These are phyloP conservation scores for Rhodotorula taiwanensis DNA, from an alignment of 768 basidiomycete species.

Conservation along the genomic window DNA sequence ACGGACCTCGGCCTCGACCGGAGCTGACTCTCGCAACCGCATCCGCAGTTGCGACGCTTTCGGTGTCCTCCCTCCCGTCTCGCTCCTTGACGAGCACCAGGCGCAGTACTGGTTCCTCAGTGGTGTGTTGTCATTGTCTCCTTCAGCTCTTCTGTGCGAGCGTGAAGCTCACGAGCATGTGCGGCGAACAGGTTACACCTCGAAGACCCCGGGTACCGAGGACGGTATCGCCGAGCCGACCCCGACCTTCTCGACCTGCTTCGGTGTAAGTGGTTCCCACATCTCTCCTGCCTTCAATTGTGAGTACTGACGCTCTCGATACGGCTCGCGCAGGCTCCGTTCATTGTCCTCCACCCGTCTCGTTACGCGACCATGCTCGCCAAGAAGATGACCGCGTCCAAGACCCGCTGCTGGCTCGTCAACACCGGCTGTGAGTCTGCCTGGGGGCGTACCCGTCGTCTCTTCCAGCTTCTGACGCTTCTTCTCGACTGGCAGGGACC, in stretches of 20 bases:
- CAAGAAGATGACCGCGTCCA: slow-evolving; percentile 78
- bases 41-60: slow-evolving; percentile 94
- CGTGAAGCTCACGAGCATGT: background rate
- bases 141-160: background rate
- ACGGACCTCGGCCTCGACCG: no score
- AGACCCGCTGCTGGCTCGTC: slow-evolving; percentile 94
- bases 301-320: no score
- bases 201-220: slow-evolving; percentile 88
- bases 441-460: no score
- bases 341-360: slow-evolving; percentile 78
- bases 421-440: slow-evolving; percentile 91
- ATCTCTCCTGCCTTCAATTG: no score
- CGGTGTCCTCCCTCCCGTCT: slow-evolving; percentile 93
- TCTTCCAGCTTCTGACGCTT: background rate
- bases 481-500: slow-evolving; percentile 55
- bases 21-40: slow-evolving; percentile 46
- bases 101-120: slow-evolving; percentile 61
- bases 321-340: slow-evolving; percentile 55
- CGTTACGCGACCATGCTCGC: slow-evolving; percentile 97
- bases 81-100: slow-evolving; percentile 83
- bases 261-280: slow-evolving; percentile 53
- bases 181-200: slow-evolving; percentile 62
- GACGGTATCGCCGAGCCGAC: slow-evolving; percentile 97
- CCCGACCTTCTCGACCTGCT: slow-evolving; percentile 92
- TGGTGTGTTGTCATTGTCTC: background rate